phyloP scores from a whole-genome alignment of 2,329 filamentous ascomycete genomes.

The Aspergillus piperis region DNA sequence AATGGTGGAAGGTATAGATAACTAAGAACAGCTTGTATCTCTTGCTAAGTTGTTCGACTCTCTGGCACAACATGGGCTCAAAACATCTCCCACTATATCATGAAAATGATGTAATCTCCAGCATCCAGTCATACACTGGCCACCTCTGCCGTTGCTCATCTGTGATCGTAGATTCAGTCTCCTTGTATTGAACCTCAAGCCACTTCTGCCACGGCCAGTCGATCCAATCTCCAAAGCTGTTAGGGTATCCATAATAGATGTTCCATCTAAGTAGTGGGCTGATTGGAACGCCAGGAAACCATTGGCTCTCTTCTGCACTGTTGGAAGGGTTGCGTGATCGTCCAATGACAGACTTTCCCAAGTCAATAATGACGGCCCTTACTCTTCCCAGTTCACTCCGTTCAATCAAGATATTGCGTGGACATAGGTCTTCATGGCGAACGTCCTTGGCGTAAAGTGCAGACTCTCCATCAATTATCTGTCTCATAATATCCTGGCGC shows the following conservation, averaged over 20 bases:
- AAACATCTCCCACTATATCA: too few species aligned
- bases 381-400: not conserved
- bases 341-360: not conserved
- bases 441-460: not conserved
- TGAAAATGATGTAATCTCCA: not conserved
- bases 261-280: slow-evolving; percentile 7
- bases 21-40: too few species aligned
- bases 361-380: not conserved
- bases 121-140: slow-evolving; percentile 1
- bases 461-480: not conserved
- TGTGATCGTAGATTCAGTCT: not conserved
- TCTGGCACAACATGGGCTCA: too few species aligned
- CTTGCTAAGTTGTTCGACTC: too few species aligned
- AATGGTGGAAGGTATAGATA: too few species aligned
- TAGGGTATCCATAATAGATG: not conserved
- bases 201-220: slow-evolving; percentile 4
- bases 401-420: not conserved
- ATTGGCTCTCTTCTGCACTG: not conserved
- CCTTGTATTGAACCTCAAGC: slow-evolving; percentile 5
- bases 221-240: not conserved
- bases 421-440: not conserved
- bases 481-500: not conserved
- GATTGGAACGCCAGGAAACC: not conserved
- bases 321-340: not conserved
- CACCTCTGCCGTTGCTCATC: not conserved